Percentiles rank a stretch among this genome's conserved stretches.
phyloP scores from a whole-genome alignment of 306 rosid genomes.

The Chamaecrista fasciculata region DNA sequence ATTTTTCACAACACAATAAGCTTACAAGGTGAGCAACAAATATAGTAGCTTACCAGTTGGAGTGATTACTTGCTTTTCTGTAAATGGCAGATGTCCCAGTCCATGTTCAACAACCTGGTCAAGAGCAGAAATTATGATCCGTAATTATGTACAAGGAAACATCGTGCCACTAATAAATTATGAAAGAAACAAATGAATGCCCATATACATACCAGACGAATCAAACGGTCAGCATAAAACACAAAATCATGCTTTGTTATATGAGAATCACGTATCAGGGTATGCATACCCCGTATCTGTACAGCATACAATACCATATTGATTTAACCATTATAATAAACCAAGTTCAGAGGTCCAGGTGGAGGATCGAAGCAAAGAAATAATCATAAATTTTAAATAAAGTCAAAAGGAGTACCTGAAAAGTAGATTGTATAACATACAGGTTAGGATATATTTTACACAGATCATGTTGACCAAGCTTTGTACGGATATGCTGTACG shows the following conservation, averaged over 20 bases:
- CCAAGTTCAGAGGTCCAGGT: slow-evolving; percentile 20
- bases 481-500: slow-evolving; percentile 94
- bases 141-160: slow-evolving; percentile 11
- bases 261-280: slow-evolving; percentile 87
- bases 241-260: slow-evolving; percentile 95
- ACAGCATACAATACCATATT: slow-evolving; percentile 21
- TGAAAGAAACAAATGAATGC: slow-evolving; percentile 30
- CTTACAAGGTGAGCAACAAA: background rate
- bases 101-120: slow-evolving; percentile 98
- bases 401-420: slow-evolving; percentile 66
- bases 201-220: slow-evolving; percentile 74
- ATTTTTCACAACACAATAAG: background rate
- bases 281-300: slow-evolving; percentile 98
- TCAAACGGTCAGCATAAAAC: slow-evolving; percentile 91
- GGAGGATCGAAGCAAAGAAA: background rate
- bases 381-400: slow-evolving; percentile 9
- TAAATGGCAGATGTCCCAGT: slow-evolving; percentile 94
- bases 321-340: slow-evolving; percentile 11
- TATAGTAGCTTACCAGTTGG: slow-evolving; percentile 77
- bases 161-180: slow-evolving; percentile 20
- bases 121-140: slow-evolving; percentile 35
- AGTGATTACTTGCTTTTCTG: slow-evolving; percentile 89
- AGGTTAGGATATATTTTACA: slow-evolving; percentile 96
- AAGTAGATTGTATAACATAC: slow-evolving; percentile 90
- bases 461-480: slow-evolving; percentile 98